Conservation (phyloP, 129 eudicot genomes). For the Oenanthe sinensis region DNA sequence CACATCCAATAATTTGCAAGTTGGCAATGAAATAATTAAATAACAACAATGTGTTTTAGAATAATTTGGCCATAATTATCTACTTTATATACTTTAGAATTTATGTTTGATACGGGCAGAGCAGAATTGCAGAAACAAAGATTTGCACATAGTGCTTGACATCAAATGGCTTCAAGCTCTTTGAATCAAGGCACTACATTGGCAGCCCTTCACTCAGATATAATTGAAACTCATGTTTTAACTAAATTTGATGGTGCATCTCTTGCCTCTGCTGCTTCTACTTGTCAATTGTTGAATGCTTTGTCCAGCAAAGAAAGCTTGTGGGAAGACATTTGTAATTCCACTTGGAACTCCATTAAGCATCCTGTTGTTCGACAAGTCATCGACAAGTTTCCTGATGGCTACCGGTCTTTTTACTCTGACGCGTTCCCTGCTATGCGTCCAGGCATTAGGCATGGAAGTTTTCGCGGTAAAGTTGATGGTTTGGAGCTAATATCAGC, state of each 20-base stretch:
- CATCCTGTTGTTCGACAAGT: not conserved
- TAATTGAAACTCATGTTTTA: conserved; percentile 2
- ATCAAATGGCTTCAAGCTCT: not conserved
- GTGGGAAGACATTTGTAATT: conserved; percentile 1
- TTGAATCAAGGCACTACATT: not conserved
- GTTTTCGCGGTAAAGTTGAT: not conserved
- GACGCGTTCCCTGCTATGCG: conserved; percentile 10
- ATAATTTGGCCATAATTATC: not conserved
- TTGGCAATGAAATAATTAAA: not conserved
- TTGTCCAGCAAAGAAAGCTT: not conserved
- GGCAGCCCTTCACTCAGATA: not conserved
- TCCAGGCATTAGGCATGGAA: not conserved
- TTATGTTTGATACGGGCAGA: not conserved
- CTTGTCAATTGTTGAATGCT: not conserved
- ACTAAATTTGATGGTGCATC: not conserved
- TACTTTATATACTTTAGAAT: too few species aligned
- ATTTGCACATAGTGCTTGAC: not conserved
- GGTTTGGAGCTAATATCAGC: not conserved
- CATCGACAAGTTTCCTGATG: conserved; percentile 2
- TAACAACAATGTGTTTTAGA: not conserved
- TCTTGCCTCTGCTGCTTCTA: conserved; percentile 6
- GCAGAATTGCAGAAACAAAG: not conserved
- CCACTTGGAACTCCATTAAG: not conserved
- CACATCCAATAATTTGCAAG: not conserved
- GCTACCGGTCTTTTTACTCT: conserved; percentile 10